Evolutionary conservation across 192 early-diverging fungal species (phyloP).

Genomic region (Pecoramyces ruminantium): DNA sequence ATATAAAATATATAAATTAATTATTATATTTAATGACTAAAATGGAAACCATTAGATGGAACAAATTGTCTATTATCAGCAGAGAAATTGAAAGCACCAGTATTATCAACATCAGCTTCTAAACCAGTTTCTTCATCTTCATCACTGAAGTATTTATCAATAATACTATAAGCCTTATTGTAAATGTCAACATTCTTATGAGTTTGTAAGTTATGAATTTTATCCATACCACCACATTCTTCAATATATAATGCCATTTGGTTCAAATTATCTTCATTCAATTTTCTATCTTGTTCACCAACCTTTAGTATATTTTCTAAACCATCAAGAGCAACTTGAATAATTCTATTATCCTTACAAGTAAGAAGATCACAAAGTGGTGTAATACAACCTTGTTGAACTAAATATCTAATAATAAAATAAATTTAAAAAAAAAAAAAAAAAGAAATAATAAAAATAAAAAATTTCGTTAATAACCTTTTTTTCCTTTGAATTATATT

Average conservation of each 20-base stretch:
- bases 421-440: no score
- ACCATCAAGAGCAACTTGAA: conserved; percentile 90
- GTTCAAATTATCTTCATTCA: conserved; percentile 41
- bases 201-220: conserved; percentile 82
- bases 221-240: conserved; percentile 86
- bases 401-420: conserved; percentile 46
- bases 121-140: neutral
- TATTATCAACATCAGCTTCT: neutral
- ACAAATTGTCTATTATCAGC: neutral
- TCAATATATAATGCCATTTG: conserved; percentile 79
- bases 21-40: neutral
- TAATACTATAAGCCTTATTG: conserved; percentile 86
- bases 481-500: no score
- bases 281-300: conserved; percentile 67
- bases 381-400: conserved; percentile 80
- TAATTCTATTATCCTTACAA: conserved; percentile 88
- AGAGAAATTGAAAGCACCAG: neutral
- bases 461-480: no score
- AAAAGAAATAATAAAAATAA: no score
- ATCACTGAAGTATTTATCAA: conserved; percentile 45
- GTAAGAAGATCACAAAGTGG: conserved; percentile 85
- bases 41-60: neutral
- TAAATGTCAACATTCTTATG: conserved; percentile 96
- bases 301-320: conserved; percentile 96
- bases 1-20: no score